A percentile compares a stretch with the other conserved stretches of the same genome.
Conservation (phyloP, 805 yeast species). For the Martiniozyma abietophila region DNA sequence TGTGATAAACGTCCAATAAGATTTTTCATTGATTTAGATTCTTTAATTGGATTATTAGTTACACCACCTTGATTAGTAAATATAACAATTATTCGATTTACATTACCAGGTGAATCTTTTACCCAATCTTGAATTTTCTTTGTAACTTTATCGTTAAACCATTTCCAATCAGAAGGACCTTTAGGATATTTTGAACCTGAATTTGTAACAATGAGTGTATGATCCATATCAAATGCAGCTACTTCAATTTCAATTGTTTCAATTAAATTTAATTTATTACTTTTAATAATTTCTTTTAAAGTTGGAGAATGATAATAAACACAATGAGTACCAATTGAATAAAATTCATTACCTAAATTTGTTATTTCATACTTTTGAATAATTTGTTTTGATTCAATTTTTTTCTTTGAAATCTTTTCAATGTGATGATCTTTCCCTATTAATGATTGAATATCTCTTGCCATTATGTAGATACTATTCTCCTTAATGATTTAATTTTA, state of each 20-base stretch:
- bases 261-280: too few species aligned
- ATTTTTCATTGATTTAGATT: constrained; percentile 27
- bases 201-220: constrained; percentile 61
- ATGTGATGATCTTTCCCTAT: too few species aligned
- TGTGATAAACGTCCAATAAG: constrained; percentile 34
- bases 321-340: constrained; percentile 7
- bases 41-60: constrained; percentile 25
- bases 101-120: constrained; percentile 11
- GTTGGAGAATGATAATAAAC: constrained; percentile 4
- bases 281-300: neutral
- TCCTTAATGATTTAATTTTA: too few species aligned
- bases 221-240: constrained; percentile 82
- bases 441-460: too few species aligned
- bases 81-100: constrained; percentile 40
- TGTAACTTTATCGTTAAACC: constrained; percentile 29
- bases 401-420: neutral
- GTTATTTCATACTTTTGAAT: too few species aligned
- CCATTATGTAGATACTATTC: too few species aligned
- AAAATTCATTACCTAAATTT: constrained; percentile 1
- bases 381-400: too few species aligned
- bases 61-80: constrained; percentile 85
- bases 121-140: constrained; percentile 15
- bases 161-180: constrained; percentile 66
- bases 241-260: neutral
- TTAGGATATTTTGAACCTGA: constrained; percentile 51